Base-by-base conservation (phyloP, 805 yeast species). In the Candida jianshihensis region DNA sequence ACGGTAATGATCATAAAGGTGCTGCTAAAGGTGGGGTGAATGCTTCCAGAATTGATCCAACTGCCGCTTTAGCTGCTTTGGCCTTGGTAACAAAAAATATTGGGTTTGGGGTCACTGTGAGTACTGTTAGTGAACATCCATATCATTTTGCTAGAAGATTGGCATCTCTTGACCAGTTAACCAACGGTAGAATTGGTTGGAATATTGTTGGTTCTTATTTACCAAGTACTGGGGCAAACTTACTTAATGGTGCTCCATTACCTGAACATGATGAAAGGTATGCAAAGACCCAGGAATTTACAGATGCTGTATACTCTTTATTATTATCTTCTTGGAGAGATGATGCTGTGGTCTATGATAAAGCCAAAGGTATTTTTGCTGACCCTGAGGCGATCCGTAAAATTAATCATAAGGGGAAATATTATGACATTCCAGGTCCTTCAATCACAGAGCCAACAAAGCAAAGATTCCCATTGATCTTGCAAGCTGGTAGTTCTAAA, bases 401-500 rank as follows among this genome's bases (percentile, higher is more conserved):
- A 29, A 63, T 66, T 24, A 52, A 64, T 39, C 64, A 54, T 43
- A 54, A 56, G 26, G 71, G 71, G 5, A 51, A 58, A 33, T 54
- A 52, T 37, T 67, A 53, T 31, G n/a, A 26, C 11, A 42, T 44
- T n/a, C 39, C 41, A 22, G 48, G 68, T 1, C 69, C 69, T 4
- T 56, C 44, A 33, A 55, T 64, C 22, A 56, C 63, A 5, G 56
- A 60, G 21, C 71, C 71, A 4, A 49, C 70, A 13, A 66, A 64
- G 2, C 71, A 66, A 43, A 57, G 70, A 46, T 43, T 67, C 3
- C 72, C 72, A 3, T 58, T 67, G 11, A 47, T 66, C 26, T 50
- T 64, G 26, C 70, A 66, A 40, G 67, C 70, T 2, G 71, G 71
- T 4, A 52, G 62, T 27, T 61, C 69, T 5, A 44, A 54, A 4